A percentile compares a stretch with the other conserved stretches of the same genome.
Conservation (phyloP, 306 rosid genomes). For the Inga oerstediana region DNA sequence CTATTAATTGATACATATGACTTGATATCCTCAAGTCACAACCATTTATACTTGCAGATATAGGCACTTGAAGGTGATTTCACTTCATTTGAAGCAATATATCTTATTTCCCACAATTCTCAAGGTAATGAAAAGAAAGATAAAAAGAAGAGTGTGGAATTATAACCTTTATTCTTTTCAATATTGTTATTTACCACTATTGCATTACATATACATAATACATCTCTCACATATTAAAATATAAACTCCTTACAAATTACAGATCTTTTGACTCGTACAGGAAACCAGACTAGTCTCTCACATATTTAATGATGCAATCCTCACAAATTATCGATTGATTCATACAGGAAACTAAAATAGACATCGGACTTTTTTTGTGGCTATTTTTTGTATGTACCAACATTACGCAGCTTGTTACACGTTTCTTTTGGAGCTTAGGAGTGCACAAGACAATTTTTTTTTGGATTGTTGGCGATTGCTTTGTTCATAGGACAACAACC, state of each 20-base stretch:
- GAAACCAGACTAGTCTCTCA: not conserved
- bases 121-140: not conserved
- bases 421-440: not conserved
- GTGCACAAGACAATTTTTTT: not conserved
- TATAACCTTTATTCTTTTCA: too few relatives aligned
- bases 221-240: not conserved
- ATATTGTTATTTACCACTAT: too few relatives aligned
- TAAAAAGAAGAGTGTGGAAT: not conserved
- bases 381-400: not conserved
- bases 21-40: not conserved
- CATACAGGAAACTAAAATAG: not conserved
- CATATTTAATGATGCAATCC: not conserved
- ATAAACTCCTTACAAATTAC: too few relatives aligned
- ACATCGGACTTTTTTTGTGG: not conserved
- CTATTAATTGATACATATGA: too few relatives aligned
- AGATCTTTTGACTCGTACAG: too few relatives aligned
- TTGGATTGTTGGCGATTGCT: not conserved
- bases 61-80: not conserved
- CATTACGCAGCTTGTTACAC: too few relatives aligned
- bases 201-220: not conserved
- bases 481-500: not conserved
- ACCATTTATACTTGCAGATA: not conserved
- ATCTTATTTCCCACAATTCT: not conserved
- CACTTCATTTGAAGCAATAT: not conserved
- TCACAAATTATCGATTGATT: not conserved